phyloP scores from a whole-genome alignment of 2,329 filamentous ascomycete species.

The Botrytis byssoidea region DNA sequence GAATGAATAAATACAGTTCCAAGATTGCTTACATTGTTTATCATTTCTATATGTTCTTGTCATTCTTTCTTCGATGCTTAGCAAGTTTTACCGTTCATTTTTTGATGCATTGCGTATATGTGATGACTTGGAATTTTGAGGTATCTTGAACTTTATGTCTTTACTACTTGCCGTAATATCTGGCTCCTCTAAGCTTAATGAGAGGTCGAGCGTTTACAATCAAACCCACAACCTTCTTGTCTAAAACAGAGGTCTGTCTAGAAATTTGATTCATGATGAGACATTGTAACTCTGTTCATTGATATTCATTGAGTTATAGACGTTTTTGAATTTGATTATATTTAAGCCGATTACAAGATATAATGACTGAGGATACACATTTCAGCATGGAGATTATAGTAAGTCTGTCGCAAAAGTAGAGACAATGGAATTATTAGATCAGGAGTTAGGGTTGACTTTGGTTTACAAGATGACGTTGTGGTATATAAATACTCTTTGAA shows the following conservation, averaged over 20 bases:
- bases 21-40: too few relatives aligned
- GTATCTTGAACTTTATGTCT: not conserved
- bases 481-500: not conserved
- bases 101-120: not conserved
- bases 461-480: not conserved
- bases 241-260: not conserved
- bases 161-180: not conserved
- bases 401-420: rapidly evolving
- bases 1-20: too few relatives aligned
- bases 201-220: not conserved
- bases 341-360: not conserved
- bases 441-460: not conserved
- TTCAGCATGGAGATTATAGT: not conserved
- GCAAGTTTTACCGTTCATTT: too few relatives aligned
- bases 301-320: too few relatives aligned
- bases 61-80: too few relatives aligned
- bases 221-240: not conserved
- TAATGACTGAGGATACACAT: not conserved
- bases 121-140: not conserved
- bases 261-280: not conserved
- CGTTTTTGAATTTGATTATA: not conserved
- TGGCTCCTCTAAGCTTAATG: not conserved
- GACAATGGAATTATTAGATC: not conserved
- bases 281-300: rapidly evolving
- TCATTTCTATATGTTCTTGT: too few relatives aligned